Conservation (phyloP, 768 basidiomycete species). For the Cystofilobasidium macerans region DNA sequence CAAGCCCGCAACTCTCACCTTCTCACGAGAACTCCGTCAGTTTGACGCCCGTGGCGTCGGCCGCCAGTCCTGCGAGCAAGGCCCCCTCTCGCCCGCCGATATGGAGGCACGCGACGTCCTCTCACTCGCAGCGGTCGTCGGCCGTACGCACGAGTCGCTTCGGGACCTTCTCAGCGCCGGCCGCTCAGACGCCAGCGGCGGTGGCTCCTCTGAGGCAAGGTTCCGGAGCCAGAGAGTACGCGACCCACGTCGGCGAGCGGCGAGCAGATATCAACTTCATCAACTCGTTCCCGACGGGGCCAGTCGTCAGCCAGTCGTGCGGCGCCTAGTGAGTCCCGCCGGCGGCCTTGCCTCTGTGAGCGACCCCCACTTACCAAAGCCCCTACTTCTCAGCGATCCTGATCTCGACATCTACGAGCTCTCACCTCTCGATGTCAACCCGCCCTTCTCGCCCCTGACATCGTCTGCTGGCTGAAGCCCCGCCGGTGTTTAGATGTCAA, state of each 20-base stretch:
- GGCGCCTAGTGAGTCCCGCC: background rate
- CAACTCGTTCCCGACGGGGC: background rate
- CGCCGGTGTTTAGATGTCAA: too few species aligned
- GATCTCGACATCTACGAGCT: background rate
- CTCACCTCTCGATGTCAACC: background rate
- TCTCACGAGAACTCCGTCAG: background rate
- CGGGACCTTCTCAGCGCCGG: background rate
- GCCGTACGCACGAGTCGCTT: background rate
- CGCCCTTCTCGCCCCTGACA: too few species aligned
- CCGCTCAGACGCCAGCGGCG: too few species aligned
- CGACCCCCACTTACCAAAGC: too few species aligned
- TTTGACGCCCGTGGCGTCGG: too few species aligned
- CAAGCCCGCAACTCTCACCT: background rate
- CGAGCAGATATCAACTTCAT: background rate
- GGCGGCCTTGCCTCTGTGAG: background rate
- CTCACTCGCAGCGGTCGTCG: too few species aligned
- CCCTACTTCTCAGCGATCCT: background rate
- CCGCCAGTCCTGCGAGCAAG: too few species aligned
- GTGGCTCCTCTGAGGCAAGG: too few species aligned
- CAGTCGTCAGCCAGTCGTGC: background rate
- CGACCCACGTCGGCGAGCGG: background rate
- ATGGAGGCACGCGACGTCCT: too few species aligned
- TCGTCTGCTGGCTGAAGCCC: too few species aligned
- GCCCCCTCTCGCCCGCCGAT: too few species aligned
- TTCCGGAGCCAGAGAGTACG: too few species aligned